Evolutionary conservation across 306 rosid genomes (phyloP).

Genomic region (Cyamopsis tetragonoloba): DNA sequence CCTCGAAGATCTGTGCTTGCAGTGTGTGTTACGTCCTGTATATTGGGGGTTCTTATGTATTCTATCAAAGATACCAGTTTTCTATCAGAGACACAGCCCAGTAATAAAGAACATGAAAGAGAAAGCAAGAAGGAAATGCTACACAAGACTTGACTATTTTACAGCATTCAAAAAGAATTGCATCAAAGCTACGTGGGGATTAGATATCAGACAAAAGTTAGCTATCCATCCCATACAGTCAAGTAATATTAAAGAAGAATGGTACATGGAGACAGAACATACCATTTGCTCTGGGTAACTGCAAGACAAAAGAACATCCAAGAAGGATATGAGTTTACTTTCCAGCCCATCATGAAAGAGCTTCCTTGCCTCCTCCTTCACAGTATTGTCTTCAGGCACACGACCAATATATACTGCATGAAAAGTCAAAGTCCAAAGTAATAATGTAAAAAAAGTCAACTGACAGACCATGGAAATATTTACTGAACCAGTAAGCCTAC

Average conservation of each 20-base stretch:
- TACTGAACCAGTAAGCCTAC: conserved; percentile 1
- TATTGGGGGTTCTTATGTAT: too few species aligned
- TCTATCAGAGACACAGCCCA: not conserved
- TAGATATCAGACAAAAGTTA: not conserved
- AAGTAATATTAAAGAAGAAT: conserved; percentile 2
- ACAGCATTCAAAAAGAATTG: not conserved
- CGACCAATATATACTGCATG: conserved; percentile 66
- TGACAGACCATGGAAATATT: conserved; percentile 3
- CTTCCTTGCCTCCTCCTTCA: conserved; percentile 60
- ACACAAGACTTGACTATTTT: not conserved
- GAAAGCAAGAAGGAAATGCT: conserved; percentile 16
- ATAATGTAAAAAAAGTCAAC: conserved; percentile 13
- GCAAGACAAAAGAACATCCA: conserved; percentile 59
- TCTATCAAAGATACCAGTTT: too few species aligned
- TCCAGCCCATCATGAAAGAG: conserved; percentile 77
- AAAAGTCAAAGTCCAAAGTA: conserved; percentile 23
- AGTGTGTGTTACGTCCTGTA: too few species aligned
- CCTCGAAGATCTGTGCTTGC: too few species aligned
- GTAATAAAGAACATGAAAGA: conserved; percentile 1
- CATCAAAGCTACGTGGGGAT: not conserved
- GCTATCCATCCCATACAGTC: conserved; percentile 5
- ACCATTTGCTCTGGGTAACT: conserved; percentile 78
- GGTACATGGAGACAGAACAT: conserved; percentile 23
- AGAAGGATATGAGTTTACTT: conserved; percentile 50
- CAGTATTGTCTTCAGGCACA: conserved; percentile 44